A percentile compares a stretch with the other conserved stretches of the same genome.
phyloP scores from a whole-genome alignment of 306 rosid genomes.

The Corylus avellana region DNA sequence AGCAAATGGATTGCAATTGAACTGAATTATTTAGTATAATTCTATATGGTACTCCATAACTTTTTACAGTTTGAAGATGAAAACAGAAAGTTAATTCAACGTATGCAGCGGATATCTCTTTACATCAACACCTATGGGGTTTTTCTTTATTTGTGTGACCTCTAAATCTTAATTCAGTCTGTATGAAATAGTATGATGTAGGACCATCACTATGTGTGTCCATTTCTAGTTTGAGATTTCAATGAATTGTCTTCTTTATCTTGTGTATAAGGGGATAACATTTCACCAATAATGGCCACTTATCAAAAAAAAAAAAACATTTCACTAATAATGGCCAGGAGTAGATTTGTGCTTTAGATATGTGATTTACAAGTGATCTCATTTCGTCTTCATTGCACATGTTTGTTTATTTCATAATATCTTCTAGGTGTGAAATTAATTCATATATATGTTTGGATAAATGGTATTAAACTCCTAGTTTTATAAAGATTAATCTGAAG shows the following conservation, averaged over 20 bases:
- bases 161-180: neutral
- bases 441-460: neutral
- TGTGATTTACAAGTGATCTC: neutral
- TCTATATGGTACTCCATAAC: neutral
- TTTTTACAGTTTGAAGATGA: neutral
- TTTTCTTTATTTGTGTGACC: neutral
- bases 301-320: too few relatives aligned
- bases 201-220: neutral
- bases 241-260: neutral
- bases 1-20: neutral
- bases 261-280: neutral
- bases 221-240: neutral
- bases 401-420: neutral
- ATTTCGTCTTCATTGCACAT: neutral
- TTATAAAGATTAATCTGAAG: conserved; percentile 1
- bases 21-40: conserved; percentile 10
- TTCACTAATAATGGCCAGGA: neutral
- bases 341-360: neutral
- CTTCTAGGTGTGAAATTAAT: conserved; percentile 4
- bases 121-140: neutral
- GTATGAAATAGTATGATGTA: neutral
- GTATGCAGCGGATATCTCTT: conserved; percentile 7
- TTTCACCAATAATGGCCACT: neutral
- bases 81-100: conserved; percentile 7
- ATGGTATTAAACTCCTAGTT: conserved; percentile 9